These are phyloP conservation scores for Santalum album DNA, from an alignment of 164 flowering plant genomes.

Conservation along the genomic window DNA sequence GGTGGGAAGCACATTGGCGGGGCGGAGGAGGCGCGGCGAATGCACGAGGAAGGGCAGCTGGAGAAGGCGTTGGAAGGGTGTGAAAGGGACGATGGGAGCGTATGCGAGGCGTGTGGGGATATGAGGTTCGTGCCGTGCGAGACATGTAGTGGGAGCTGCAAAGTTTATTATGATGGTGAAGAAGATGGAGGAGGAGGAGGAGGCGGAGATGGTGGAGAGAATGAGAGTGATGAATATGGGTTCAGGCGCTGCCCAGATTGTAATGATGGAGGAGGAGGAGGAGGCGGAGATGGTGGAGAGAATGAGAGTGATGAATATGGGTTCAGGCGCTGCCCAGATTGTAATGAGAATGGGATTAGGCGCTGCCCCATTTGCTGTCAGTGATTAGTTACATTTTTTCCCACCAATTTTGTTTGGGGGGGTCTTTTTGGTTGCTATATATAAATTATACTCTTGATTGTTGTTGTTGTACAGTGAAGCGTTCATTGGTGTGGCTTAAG, in stretches of 20 bases:
- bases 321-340: slow-evolving; percentile 4
- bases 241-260: slow-evolving; percentile 5
- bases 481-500: neutral
- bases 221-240: slow-evolving; percentile 28
- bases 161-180: slow-evolving; percentile 46
- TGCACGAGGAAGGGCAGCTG: slow-evolving; percentile 77
- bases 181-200: slow-evolving; percentile 17
- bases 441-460: neutral
- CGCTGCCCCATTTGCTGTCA: slow-evolving; percentile 6
- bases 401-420: neutral
- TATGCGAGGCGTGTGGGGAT: slow-evolving; percentile 79
- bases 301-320: slow-evolving; percentile 28
- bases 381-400: neutral
- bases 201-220: neutral
- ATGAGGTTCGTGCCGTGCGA: slow-evolving; percentile 80
- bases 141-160: slow-evolving; percentile 86
- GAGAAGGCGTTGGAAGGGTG: slow-evolving; percentile 51
- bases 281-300: slow-evolving; percentile 1
- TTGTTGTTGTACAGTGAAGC: slow-evolving; percentile 18
- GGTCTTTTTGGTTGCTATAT: neutral
- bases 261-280: slow-evolving; percentile 20
- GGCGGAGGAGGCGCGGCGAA: slow-evolving; percentile 51
- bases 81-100: slow-evolving; percentile 33
- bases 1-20: slow-evolving; percentile 67
- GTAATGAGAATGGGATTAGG: slow-evolving; percentile 3